Conservation (phyloP, 768 basidiomycete species). For the Gloeostereum incarnatum region DNA sequence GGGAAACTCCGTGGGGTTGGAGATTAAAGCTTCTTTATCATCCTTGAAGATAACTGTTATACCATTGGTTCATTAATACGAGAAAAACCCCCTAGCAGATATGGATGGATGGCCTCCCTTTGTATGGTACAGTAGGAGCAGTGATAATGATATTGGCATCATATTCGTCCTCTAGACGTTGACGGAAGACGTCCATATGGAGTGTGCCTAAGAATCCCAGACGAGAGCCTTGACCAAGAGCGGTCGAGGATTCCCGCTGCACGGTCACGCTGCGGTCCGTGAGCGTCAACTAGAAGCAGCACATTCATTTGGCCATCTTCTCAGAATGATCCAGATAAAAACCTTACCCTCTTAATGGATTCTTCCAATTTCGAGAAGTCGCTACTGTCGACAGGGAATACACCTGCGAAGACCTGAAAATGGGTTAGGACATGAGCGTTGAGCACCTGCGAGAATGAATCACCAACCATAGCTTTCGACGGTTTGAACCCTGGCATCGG, state of each 20-base stretch:
- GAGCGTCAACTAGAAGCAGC: conserved; percentile 52
- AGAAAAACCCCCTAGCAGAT: conserved; percentile 2
- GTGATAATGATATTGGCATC: conserved; percentile 93
- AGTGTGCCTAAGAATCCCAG: conserved; percentile 93
- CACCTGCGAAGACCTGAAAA: conserved; percentile 80
- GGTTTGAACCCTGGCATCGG: conserved; percentile 89
- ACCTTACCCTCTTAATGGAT: conserved; percentile 76
- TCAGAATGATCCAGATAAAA: conserved; percentile 7
- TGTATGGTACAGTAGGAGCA: conserved; percentile 92
- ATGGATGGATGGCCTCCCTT: conserved; percentile 43
- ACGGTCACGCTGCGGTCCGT: conserved; percentile 87
- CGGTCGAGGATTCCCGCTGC: conserved; percentile 87
- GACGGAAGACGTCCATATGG: conserved; percentile 95
- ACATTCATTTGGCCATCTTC: conserved; percentile 5
- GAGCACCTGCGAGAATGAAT: conserved; percentile 1
- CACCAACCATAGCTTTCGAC: conserved; percentile 84
- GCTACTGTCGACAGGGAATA: conserved; percentile 86
- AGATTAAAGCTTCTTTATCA: conserved; percentile 54
- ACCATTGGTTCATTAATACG: neutral
- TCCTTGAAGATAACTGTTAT: conserved; percentile 64
- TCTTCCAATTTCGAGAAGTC: conserved; percentile 95
- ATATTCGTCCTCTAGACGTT: conserved; percentile 95
- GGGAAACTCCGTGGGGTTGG: conserved; percentile 95
- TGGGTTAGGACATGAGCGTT: conserved; percentile 3
- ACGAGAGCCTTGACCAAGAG: conserved; percentile 90